phyloP scores from a whole-genome alignment of 2,329 filamentous ascomycete species.

The Cladorrhinum sp. region DNA sequence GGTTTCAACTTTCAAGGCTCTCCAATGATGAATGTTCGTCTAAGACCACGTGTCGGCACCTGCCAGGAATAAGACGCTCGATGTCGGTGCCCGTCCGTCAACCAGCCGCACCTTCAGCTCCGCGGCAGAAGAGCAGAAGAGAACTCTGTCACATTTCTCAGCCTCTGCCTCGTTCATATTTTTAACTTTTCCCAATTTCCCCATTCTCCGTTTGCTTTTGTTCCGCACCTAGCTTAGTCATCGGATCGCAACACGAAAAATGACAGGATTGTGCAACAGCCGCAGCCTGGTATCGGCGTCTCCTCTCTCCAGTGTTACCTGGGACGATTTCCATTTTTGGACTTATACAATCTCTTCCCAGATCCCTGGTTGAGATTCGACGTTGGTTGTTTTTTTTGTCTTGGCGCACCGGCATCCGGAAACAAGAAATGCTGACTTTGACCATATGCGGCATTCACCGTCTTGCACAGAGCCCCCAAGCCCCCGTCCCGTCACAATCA shows the following conservation, averaged over 20 bases:
- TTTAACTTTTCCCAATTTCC: not conserved
- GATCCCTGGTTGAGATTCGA: not conserved
- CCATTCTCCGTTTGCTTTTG: not conserved
- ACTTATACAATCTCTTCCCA: not conserved
- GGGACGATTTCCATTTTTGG: not conserved
- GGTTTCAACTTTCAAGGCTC: no score
- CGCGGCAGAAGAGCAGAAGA: not conserved
- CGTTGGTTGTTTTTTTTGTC: not conserved
- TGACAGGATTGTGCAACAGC: not conserved
- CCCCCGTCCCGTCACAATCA: not conserved
- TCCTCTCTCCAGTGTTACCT: not conserved
- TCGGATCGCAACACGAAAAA: not conserved
- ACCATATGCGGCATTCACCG: not conserved
- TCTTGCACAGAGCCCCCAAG: not conserved
- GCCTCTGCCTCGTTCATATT: not conserved
- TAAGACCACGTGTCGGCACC: not conserved
- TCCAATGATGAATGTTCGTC: not conserved
- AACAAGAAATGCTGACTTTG: not conserved
- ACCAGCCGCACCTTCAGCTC: not conserved
- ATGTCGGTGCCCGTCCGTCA: not conserved
- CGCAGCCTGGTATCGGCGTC: not conserved
- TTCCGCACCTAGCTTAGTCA: not conserved
- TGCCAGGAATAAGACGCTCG: not conserved
- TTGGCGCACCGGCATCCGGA: not conserved
- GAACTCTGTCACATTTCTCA: not conserved